Percentiles rank a stretch among this genome's conserved stretches.
Conservation (phyloP, 805 yeast genomes). For the Yamadazyma sp. region DNA sequence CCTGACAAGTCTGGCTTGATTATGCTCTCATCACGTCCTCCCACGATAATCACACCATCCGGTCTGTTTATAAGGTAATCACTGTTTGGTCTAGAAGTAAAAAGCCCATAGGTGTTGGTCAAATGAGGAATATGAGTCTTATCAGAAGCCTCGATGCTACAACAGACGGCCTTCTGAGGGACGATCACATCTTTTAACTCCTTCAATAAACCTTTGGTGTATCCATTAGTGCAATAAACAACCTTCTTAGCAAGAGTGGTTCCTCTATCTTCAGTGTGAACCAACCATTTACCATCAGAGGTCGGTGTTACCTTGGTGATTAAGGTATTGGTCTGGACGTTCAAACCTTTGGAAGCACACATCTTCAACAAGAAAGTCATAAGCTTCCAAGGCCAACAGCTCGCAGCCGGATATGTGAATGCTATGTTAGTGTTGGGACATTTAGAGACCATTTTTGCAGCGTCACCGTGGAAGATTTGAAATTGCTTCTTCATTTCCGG, state of each 20-base stretch:
- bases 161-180: slow-evolving; percentile 34
- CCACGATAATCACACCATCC: slow-evolving; percentile 39
- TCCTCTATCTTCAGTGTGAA: slow-evolving; percentile 16
- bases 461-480: slow-evolving; percentile 31
- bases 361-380: slow-evolving; percentile 31
- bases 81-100: slow-evolving; percentile 13
- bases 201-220: slow-evolving; percentile 20
- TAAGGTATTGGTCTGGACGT: slow-evolving; percentile 43
- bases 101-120: slow-evolving; percentile 33
- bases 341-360: slow-evolving; percentile 32
- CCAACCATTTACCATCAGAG: slow-evolving; percentile 28
- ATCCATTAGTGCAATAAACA: slow-evolving; percentile 13
- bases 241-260: slow-evolving; percentile 8
- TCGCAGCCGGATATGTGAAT: slow-evolving; percentile 41
- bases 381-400: slow-evolving; percentile 46
- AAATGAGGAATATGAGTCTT: slow-evolving; percentile 28
- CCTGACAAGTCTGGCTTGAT: slow-evolving; percentile 8
- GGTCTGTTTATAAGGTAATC: slow-evolving; percentile 40
- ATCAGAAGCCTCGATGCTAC: slow-evolving; percentile 26
- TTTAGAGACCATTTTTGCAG: slow-evolving; percentile 27
- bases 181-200: slow-evolving; percentile 27
- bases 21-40: slow-evolving; percentile 24
- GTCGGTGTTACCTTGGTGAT: slow-evolving; percentile 27
- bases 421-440: slow-evolving; percentile 28
- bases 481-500: slow-evolving; percentile 27